Conservation (phyloP, 1,139 yeast species). For the Suhomyces wounanorum region DNA sequence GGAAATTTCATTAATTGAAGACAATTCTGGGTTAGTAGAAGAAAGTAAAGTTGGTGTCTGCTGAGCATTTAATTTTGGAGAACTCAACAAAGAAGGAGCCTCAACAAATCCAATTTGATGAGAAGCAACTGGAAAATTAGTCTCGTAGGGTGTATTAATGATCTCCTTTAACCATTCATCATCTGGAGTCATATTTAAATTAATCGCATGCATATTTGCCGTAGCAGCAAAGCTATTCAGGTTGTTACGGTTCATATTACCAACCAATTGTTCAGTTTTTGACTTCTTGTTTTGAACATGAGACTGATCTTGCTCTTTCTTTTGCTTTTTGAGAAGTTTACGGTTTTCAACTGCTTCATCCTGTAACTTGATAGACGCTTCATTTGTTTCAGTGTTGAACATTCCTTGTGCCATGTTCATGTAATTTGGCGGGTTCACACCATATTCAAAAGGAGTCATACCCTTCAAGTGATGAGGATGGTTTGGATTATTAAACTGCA, state of each 20-base stretch:
- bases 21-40: conserved; percentile 1
- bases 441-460: conserved; percentile 42
- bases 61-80: conserved; percentile 11
- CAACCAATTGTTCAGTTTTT: neutral
- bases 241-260: neutral
- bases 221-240: conserved; percentile 3
- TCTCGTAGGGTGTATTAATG: conserved; percentile 61
- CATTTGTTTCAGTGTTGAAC: conserved; percentile 1
- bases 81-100: conserved; percentile 18
- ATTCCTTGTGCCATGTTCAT: conserved; percentile 8
- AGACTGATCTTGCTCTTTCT: conserved; percentile 3
- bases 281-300: neutral
- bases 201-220: conserved; percentile 10
- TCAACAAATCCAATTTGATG: conserved; percentile 60
- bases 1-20: conserved; percentile 40
- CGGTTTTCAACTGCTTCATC: conserved; percentile 7
- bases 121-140: conserved; percentile 48
- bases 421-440: conserved; percentile 25
- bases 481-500: conserved; percentile 36
- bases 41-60: conserved; percentile 9
- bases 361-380: conserved; percentile 4
- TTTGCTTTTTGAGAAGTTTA: conserved; percentile 7
- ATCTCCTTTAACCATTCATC: conserved; percentile 72
- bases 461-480: conserved; percentile 43
- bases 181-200: conserved; percentile 19